A percentile compares a stretch with the other conserved stretches of the same genome.
phyloP scores from a whole-genome alignment of 352 stramenopile genomes.

The Globisporangium middletonii region DNA sequence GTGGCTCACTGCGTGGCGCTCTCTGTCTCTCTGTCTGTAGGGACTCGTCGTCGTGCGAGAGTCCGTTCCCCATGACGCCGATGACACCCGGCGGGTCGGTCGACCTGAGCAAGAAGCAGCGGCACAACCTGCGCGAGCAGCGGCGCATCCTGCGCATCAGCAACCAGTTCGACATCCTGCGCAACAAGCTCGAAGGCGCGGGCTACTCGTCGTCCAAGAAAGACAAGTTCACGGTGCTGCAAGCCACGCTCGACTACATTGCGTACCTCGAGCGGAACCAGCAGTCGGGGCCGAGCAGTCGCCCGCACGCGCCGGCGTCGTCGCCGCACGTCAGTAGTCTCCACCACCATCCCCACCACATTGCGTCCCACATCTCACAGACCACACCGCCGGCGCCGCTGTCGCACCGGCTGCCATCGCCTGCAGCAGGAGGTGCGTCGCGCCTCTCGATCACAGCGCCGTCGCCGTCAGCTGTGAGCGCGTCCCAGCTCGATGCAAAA shows the following conservation, averaged over 20 bases:
- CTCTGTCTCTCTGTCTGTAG: conserved; percentile 4
- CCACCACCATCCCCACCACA: conserved; percentile 1
- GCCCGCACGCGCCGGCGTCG: neutral
- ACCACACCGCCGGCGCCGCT: conserved; percentile 12
- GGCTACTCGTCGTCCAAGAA: conserved; percentile 78
- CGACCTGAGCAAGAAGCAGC: conserved; percentile 83
- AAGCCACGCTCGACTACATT: conserved; percentile 83
- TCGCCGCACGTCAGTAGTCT: conserved; percentile 2
- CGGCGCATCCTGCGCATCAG: conserved; percentile 76
- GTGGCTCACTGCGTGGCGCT: neutral
- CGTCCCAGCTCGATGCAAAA: conserved; percentile 23
- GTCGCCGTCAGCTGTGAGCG: conserved; percentile 12
- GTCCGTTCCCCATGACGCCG: conserved; percentile 49
- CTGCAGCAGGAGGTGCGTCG: conserved; percentile 18
- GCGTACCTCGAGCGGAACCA: conserved; percentile 65
- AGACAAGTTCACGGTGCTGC: conserved; percentile 82
- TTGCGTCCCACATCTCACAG: conserved; percentile 17
- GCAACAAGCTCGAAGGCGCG: conserved; percentile 63
- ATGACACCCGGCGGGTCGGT: conserved; percentile 40
- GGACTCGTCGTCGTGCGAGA: conserved; percentile 64
- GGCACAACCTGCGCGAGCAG: conserved; percentile 79
- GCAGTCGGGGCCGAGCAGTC: conserved; percentile 11
- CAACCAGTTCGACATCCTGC: conserved; percentile 80
- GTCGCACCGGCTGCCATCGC: conserved; percentile 26
- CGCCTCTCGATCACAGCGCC: conserved; percentile 51